These are phyloP conservation scores for Toxicodendron radicans DNA, from an alignment of 345 rosid genomes.

Conservation along the genomic window DNA sequence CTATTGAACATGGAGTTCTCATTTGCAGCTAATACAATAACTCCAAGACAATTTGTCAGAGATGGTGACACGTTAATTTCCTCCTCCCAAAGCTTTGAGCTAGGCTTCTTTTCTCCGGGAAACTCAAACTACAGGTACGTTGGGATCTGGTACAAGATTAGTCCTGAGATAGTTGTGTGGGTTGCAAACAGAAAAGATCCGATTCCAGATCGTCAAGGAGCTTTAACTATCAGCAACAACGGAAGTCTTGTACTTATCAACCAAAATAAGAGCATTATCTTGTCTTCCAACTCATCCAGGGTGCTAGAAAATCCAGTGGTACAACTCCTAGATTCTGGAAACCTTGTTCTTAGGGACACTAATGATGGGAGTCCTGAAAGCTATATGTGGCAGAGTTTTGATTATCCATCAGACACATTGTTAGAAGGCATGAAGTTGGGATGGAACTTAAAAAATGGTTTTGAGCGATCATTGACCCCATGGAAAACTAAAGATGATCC, in stretches of 20 bases:
- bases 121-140: constrained; percentile 34
- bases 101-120: constrained; percentile 30
- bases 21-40: background rate
- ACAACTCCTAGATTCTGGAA: constrained; percentile 45
- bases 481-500: constrained; percentile 50
- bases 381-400: constrained; percentile 17
- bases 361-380: background rate
- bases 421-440: constrained; percentile 46
- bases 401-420: constrained; percentile 6
- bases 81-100: constrained; percentile 13
- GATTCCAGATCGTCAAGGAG: constrained; percentile 23
- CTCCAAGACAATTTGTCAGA: background rate
- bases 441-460: constrained; percentile 16
- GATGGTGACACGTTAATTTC: constrained; percentile 3
- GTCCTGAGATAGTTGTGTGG: constrained; percentile 36
- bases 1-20: background rate
- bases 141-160: constrained; percentile 50
- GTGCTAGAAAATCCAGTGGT: constrained; percentile 21
- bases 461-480: constrained; percentile 21
- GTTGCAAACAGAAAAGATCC: constrained; percentile 44
- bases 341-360: constrained; percentile 38
- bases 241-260: constrained; percentile 35
- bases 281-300: constrained; percentile 35
- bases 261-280: constrained; percentile 1
- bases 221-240: constrained; percentile 21